A percentile compares a stretch with the other conserved stretches of the same genome.
Evolutionary conservation across 2,329 filamentous ascomycete species (phyloP).

Genomic region (Botrytis elliptica): DNA sequence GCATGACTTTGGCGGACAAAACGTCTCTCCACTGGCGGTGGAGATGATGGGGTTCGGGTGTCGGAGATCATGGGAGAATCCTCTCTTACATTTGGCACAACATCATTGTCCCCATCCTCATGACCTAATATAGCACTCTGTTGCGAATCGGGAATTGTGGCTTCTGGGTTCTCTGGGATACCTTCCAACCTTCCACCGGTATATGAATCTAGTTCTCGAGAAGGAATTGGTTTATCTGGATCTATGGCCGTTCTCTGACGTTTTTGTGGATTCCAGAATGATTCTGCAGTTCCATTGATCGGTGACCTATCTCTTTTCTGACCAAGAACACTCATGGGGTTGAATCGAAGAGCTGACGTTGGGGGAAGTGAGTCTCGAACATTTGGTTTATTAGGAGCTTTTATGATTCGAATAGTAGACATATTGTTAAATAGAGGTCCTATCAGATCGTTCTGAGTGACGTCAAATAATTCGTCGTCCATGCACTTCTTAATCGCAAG

Average conservation of each 20-base stretch:
- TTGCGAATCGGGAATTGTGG: slow-evolving; percentile 35
- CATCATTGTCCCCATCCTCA: slow-evolving; percentile 19
- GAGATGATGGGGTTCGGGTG: slow-evolving; percentile 28
- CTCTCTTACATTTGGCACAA: slow-evolving; percentile 31
- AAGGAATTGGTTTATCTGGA: slow-evolving; percentile 37
- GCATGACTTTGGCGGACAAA: slow-evolving; percentile 16
- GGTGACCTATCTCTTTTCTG: slow-evolving; percentile 33
- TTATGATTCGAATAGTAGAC: slow-evolving; percentile 35
- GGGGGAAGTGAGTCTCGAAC: slow-evolving; percentile 38
- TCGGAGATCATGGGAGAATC: slow-evolving; percentile 27
- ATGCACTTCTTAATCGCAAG: slow-evolving; percentile 38
- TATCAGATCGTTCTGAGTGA: slow-evolving; percentile 36
- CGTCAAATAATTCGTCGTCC: slow-evolving; percentile 38
- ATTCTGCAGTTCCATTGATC: slow-evolving; percentile 24
- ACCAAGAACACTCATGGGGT: slow-evolving; percentile 23
- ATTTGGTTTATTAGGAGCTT: slow-evolving; percentile 31
- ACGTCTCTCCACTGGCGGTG: slow-evolving; percentile 23
- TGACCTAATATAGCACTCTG: slow-evolving; percentile 24
- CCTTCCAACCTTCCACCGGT: slow-evolving; percentile 6
- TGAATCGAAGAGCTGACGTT: slow-evolving; percentile 37
- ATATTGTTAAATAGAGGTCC: slow-evolving; percentile 34
- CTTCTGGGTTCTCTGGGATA: slow-evolving; percentile 13
- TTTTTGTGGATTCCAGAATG: slow-evolving; percentile 32
- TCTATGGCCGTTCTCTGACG: slow-evolving; percentile 33
- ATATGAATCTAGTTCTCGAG: slow-evolving; percentile 31